Percentiles rank a stretch among this genome's conserved stretches.
phyloP scores from a whole-genome alignment of 495 filamentous ascomycete species.

The Lichina pygmaea region DNA sequence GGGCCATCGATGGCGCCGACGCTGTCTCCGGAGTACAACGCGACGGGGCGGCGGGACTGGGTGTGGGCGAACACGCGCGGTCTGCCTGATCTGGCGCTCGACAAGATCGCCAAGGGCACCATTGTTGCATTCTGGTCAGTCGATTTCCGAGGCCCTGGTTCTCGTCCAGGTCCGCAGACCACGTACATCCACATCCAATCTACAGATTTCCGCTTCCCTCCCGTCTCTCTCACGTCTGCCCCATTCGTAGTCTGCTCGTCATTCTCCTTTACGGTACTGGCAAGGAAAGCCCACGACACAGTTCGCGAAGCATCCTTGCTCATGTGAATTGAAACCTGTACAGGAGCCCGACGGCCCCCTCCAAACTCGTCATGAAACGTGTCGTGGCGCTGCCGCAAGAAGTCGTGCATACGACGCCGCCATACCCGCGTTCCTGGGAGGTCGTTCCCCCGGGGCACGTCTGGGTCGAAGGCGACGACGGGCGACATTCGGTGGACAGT shows the following conservation, averaged over 20 bases:
- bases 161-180: too few relatives aligned
- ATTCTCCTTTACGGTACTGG: neutral
- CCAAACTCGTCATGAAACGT: constrained; percentile 36
- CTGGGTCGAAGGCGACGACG: constrained; percentile 53
- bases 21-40: constrained; percentile 35
- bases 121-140: constrained; percentile 24
- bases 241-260: neutral
- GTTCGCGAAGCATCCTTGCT: too few relatives aligned
- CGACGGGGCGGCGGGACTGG: constrained; percentile 20
- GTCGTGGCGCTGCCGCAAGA: constrained; percentile 47
- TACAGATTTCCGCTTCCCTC: too few relatives aligned
- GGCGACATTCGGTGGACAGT: constrained; percentile 37
- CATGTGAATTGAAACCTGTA: too few relatives aligned
- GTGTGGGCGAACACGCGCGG: constrained; percentile 23
- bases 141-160: too few relatives aligned
- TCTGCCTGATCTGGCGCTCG: neutral
- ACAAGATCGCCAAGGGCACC: constrained; percentile 20
- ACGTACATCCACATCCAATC: too few relatives aligned
- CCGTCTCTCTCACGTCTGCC: neutral
- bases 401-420: constrained; percentile 28
- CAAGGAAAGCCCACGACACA: too few relatives aligned
- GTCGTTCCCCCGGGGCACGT: constrained; percentile 42
- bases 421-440: constrained; percentile 27
- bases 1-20: constrained; percentile 58
- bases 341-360: constrained; percentile 36